These are phyloP conservation scores for Calonectria henricotiae DNA, from an alignment of 2,329 filamentous ascomycete genomes.

Conservation along the genomic window DNA sequence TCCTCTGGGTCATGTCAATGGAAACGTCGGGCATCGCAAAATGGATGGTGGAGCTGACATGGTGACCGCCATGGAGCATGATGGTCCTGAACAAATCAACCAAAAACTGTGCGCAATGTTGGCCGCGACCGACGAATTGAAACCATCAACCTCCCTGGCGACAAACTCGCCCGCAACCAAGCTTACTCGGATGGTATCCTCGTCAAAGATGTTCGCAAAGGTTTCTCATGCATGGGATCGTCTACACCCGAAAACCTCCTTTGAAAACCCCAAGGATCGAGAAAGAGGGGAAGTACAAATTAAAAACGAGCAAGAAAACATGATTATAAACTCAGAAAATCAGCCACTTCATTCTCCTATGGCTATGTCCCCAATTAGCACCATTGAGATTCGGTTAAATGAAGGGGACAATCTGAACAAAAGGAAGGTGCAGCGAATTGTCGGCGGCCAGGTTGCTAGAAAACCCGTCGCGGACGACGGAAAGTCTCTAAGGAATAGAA, in stretches of 20 bases:
- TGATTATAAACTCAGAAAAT: slow-evolving; percentile 32
- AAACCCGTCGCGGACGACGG: slow-evolving; percentile 54
- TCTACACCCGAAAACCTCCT: slow-evolving; percentile 51
- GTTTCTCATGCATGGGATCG: slow-evolving; percentile 57
- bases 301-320: slow-evolving; percentile 7
- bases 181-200: slow-evolving; percentile 52
- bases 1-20: slow-evolving; percentile 37
- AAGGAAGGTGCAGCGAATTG: slow-evolving; percentile 57
- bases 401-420: slow-evolving; percentile 57
- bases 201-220: slow-evolving; percentile 56
- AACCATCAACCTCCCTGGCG: slow-evolving; percentile 49
- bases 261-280: slow-evolving; percentile 42
- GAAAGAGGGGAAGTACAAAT: background rate
- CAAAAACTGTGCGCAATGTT: slow-evolving; percentile 59
- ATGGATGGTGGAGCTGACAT: slow-evolving; percentile 4
- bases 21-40: slow-evolving; percentile 37
- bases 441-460: slow-evolving; percentile 52
- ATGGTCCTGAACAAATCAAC: slow-evolving; percentile 52
- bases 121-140: slow-evolving; percentile 57
- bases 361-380: slow-evolving; percentile 51
- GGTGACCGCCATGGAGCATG: slow-evolving; percentile 8
- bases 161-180: slow-evolving; percentile 44
- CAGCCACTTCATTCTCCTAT: slow-evolving; percentile 27
- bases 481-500: slow-evolving; percentile 51
- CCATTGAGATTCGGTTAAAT: slow-evolving; percentile 56